phyloP scores from a whole-genome alignment of 2,329 filamentous ascomycete genomes.

The Didymella arachidicola region DNA sequence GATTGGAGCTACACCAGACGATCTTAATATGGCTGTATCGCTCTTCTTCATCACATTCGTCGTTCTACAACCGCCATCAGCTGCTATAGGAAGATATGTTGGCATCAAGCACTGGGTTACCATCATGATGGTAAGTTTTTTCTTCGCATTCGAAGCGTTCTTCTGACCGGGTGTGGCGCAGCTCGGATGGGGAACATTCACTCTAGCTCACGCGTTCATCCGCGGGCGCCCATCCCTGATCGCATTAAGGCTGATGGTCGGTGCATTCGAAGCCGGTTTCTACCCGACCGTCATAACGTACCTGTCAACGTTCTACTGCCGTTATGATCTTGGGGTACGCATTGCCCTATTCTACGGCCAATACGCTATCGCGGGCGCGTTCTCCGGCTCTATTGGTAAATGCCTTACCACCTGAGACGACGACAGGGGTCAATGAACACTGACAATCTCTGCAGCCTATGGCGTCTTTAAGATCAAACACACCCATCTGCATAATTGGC shows the following conservation, averaged over 20 bases:
- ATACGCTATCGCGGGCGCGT: slow-evolving; percentile 53
- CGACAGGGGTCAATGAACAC: neutral
- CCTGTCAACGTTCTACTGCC: slow-evolving; percentile 59
- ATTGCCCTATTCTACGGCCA: slow-evolving; percentile 56
- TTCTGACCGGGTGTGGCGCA: slow-evolving; percentile 13
- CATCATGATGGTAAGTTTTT: slow-evolving; percentile 27
- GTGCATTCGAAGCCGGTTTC: slow-evolving; percentile 62
- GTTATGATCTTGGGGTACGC: slow-evolving; percentile 54
- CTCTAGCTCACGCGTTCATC: slow-evolving; percentile 35
- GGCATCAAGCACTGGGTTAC: slow-evolving; percentile 32
- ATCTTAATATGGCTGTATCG: slow-evolving; percentile 36
- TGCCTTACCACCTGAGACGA: neutral
- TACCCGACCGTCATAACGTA: slow-evolving; percentile 64
- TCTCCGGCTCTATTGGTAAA: slow-evolving; percentile 51
- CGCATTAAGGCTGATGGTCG: slow-evolving; percentile 42
- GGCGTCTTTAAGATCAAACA: slow-evolving; percentile 58
- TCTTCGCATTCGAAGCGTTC: neutral
- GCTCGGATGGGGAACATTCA: slow-evolving; percentile 37
- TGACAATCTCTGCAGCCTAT: slow-evolving; percentile 32
- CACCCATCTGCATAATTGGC: slow-evolving; percentile 56
- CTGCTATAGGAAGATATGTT: slow-evolving; percentile 31
- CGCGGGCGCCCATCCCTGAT: slow-evolving; percentile 29
- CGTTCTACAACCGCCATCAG: slow-evolving; percentile 33
- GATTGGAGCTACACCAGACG: slow-evolving; percentile 30
- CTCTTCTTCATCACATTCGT: slow-evolving; percentile 40